These are phyloP conservation scores for Miamiensis avidus DNA, from an alignment of 169 alveolate genomes.

Conservation along the genomic window DNA sequence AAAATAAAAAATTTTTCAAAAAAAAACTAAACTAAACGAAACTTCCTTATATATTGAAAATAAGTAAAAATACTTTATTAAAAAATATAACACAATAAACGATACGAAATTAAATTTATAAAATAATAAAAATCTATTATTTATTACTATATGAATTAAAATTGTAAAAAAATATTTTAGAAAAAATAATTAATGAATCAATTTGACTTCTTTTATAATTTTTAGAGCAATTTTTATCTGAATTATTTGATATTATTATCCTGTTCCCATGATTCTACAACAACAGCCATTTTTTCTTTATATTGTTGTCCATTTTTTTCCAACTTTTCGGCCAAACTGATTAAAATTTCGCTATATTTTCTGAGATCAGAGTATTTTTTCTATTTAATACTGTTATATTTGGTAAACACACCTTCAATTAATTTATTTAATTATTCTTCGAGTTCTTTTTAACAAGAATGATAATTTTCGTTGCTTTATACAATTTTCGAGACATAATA, in stretches of 20 bases:
- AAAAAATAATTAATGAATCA: background rate
- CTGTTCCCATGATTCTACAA: background rate
- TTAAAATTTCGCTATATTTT: conserved; percentile 14
- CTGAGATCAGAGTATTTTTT: conserved; percentile 10
- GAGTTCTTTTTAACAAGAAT: background rate
- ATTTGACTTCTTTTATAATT: too few species aligned
- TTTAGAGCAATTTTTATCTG: too few species aligned
- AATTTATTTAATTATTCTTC: background rate
- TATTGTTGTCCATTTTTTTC: background rate
- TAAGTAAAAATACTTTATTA: too few species aligned
- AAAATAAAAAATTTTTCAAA: too few species aligned
- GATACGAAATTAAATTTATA: too few species aligned
- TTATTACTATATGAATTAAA: too few species aligned
- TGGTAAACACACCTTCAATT: background rate
- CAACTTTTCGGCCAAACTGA: background rate
- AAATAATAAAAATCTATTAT: too few species aligned
- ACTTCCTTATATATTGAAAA: too few species aligned
- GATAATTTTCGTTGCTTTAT: background rate
- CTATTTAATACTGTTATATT: conserved; percentile 1
- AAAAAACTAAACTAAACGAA: too few species aligned
- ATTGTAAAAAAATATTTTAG: too few species aligned
- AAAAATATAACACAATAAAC: too few species aligned
- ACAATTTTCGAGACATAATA: conserved; percentile 1
- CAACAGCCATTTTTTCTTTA: background rate
- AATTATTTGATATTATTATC: background rate